A percentile compares a stretch with the other conserved stretches of the same genome.
Conservation (phyloP, 2,329 filamentous ascomycete species). For the Aaosphaeria arxii region DNA sequence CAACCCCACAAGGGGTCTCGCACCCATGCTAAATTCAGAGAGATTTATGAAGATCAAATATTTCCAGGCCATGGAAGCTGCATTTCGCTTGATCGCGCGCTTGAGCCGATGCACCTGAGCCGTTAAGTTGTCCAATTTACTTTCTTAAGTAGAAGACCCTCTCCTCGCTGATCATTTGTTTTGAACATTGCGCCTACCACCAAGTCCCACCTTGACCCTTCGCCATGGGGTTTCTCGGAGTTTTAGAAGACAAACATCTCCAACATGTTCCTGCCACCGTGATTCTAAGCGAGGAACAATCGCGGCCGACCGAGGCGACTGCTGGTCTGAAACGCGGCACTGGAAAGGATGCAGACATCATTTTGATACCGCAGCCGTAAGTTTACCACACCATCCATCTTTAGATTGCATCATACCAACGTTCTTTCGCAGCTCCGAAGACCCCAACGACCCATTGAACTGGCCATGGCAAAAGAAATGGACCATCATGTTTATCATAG, state of each 20-base stretch:
- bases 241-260: conserved; percentile 31
- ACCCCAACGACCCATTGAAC: conserved; percentile 37
- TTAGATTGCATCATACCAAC: background rate
- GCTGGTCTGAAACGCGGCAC: conserved; percentile 29
- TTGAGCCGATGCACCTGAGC: no score
- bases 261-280: conserved; percentile 34
- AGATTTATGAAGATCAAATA: no score
- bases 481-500: conserved; percentile 29
- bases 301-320: conserved; percentile 9
- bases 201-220: no score
- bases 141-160: no score
- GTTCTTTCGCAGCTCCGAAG: conserved; percentile 15
- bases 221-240: conserved; percentile 32
- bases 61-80: no score
- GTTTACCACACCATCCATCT: conserved; percentile 1
- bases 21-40: no score
- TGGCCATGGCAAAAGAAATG: conserved; percentile 32
- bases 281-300: conserved; percentile 24
- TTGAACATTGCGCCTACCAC: no score
- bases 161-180: no score
- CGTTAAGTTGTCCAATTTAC: no score
- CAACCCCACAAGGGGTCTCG: no score
- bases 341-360: conserved; percentile 29
- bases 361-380: conserved; percentile 34
- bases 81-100: no score